Base-by-base conservation (phyloP, 805 yeast genomes). In the Metschnikowia colocasiae region DNA sequence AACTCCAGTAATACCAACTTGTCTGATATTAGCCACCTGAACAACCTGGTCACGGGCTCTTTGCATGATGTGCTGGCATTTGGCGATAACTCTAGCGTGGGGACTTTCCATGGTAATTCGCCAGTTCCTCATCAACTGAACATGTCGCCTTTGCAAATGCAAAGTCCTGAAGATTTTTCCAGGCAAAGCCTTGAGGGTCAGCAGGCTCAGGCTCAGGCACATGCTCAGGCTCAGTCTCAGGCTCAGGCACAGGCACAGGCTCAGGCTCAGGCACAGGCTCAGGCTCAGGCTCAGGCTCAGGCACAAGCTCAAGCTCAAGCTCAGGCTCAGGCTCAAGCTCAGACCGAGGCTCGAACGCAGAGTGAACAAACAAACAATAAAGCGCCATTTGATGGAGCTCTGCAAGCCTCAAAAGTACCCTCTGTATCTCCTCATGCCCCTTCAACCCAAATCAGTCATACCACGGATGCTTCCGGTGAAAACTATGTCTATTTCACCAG, bases 401-500 rank as follows among this genome's bases (percentile, higher is more conserved):
- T 6, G 32, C 36, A 25, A 23, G 33, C 29, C 6, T 26, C 43
- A 25, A 32, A 22, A 22, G 16, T 32, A n/a, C 36, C 34, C 7
- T 25, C 32, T 12, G 55, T 42, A 2, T 36, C 40, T 3, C 50
- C 55, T 2, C 55, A 48, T 32, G 48, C 54, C 6, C 51, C 55
- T 4, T 48, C 55, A 2, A 26, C 48, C 4, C 52, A 50, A 26
- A 23, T 42, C 9, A 35, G 29, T 5, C 43, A 40, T 23, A 25
- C 37, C n/a, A 13, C 27, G 15, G 37, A 31, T 10, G 35, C 30
- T 4, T 31, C 43, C 10, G 36, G 46, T 29, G 35, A 49, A 30
- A 49, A 49, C 48, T 26, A 73, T 56, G 87, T 84, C 51, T 77
- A 80, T 57, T 85, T 90, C 67, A 89, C 83, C 55, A 78, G 96